These are phyloP conservation scores for Digitaria exilis DNA, from an alignment of 202 grass and related monocot genomes.

Conservation along the genomic window DNA sequence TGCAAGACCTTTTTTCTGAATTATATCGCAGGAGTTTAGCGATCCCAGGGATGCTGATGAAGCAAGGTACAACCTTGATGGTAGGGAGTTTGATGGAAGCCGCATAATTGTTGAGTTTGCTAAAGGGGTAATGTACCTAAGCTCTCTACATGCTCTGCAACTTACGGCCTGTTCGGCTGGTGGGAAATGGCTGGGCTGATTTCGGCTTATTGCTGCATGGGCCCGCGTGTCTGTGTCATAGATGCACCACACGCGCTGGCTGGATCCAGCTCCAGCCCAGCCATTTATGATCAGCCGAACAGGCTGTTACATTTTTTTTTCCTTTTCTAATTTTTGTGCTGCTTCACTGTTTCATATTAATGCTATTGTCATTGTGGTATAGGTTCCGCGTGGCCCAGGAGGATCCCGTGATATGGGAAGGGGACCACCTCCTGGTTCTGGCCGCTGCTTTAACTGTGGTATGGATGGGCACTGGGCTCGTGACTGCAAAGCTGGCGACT, in stretches of 20 bases:
- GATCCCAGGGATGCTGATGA: constrained; percentile 94
- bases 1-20: constrained; percentile 16
- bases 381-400: constrained; percentile 73
- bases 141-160: neutral
- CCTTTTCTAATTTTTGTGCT: neutral
- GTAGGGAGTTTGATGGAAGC: constrained; percentile 83
- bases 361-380: neutral
- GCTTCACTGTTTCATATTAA: neutral
- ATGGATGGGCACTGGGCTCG: constrained; percentile 96
- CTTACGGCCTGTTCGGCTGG: no score
- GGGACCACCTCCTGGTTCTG: constrained; percentile 85
- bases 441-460: constrained; percentile 95
- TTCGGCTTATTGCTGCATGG: no score
- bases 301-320: neutral
- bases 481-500: constrained; percentile 95
- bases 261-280: no score
- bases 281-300: no score
- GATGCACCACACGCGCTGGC: no score
- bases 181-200: no score
- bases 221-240: no score
- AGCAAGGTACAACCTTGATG: constrained; percentile 90
- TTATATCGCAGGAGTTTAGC: constrained; percentile 73
- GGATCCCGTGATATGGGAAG: constrained; percentile 80
- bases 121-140: constrained; percentile 66
- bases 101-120: constrained; percentile 89